Evolutionary conservation across 176 grass and related monocot genomes (phyloP).

Genomic region (Guadua angustifolia): DNA sequence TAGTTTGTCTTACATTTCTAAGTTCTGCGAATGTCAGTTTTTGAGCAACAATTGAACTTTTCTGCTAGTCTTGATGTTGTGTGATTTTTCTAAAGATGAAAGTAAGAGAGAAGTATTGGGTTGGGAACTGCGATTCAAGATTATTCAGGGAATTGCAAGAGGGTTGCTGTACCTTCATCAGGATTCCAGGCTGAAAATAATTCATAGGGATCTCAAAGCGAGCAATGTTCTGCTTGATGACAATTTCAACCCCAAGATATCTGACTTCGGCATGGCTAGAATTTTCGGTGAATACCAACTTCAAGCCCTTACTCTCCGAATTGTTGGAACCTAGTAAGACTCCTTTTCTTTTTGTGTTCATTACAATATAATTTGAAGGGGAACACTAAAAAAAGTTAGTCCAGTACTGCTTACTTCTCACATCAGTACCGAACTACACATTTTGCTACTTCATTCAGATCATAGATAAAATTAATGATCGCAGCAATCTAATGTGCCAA

Average conservation of each 20-base stretch:
- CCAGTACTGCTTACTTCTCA: too few species aligned
- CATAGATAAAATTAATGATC: background rate
- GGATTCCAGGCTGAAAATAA: constrained; percentile 74
- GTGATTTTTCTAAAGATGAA: constrained; percentile 28
- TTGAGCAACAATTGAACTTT: constrained; percentile 30
- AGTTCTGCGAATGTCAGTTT: too few species aligned
- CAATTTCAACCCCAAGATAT: constrained; percentile 71
- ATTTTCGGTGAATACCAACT: constrained; percentile 61
- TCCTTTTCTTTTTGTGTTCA: background rate
- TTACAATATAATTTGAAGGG: background rate
- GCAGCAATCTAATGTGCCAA: background rate
- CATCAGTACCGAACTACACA: background rate
- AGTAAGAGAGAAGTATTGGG: constrained; percentile 52
- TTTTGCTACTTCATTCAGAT: background rate
- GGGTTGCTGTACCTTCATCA: constrained; percentile 81
- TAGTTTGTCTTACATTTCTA: background rate
- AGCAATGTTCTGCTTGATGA: constrained; percentile 70
- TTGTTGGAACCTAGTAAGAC: constrained; percentile 74
- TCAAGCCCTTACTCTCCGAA: constrained; percentile 67
- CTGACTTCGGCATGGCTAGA: constrained; percentile 70
- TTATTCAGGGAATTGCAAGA: constrained; percentile 66
- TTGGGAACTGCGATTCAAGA: constrained; percentile 60
- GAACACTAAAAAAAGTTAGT: too few species aligned
- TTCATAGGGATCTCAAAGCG: constrained; percentile 77
- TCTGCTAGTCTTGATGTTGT: background rate